Conservation (phyloP, 1,284 basidiomycete species). For the Rugiboletus extremiorientalis region DNA sequence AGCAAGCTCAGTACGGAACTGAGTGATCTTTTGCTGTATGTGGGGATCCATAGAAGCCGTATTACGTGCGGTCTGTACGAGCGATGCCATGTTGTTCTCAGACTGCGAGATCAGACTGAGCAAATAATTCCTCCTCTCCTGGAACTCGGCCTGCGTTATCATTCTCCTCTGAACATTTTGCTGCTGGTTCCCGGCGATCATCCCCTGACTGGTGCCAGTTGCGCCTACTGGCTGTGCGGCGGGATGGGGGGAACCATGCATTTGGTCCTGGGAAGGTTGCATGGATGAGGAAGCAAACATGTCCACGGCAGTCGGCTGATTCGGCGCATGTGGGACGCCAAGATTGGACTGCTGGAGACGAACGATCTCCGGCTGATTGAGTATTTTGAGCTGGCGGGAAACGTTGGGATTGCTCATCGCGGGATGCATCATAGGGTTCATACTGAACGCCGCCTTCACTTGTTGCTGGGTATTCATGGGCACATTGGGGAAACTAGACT, state of each 20-base stretch:
- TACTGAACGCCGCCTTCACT: conserved; percentile 31
- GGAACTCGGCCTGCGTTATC: conserved; percentile 24
- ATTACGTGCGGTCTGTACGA: conserved; percentile 17
- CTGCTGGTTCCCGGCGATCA: conserved; percentile 23
- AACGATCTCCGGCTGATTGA: conserved; percentile 43
- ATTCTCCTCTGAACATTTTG: conserved; percentile 19
- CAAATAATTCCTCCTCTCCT: conserved; percentile 25
- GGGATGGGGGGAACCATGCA: conserved; percentile 50
- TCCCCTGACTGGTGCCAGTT: conserved; percentile 21
- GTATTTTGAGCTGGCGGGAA: conserved; percentile 50
- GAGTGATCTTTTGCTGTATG: conserved; percentile 32
- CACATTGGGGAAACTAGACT: conserved; percentile 39
- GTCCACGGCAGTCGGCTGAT: conserved; percentile 37
- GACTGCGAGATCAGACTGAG: conserved; percentile 12
- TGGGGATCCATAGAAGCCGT: conserved; percentile 29
- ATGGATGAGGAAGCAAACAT: conserved; percentile 45
- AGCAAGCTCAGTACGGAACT: conserved; percentile 32
- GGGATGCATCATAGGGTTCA: conserved; percentile 41
- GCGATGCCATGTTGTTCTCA: conserved; percentile 16
- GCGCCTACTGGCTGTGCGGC: conserved; percentile 25
- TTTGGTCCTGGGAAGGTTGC: conserved; percentile 40
- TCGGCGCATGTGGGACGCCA: conserved; percentile 33
- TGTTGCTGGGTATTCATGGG: conserved; percentile 33
- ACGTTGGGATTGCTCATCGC: conserved; percentile 34
- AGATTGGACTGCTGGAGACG: conserved; percentile 35